Evolutionary conservation across 352 stramenopile genomes (phyloP).

Genomic region (Globisporangium nagaii): DNA sequence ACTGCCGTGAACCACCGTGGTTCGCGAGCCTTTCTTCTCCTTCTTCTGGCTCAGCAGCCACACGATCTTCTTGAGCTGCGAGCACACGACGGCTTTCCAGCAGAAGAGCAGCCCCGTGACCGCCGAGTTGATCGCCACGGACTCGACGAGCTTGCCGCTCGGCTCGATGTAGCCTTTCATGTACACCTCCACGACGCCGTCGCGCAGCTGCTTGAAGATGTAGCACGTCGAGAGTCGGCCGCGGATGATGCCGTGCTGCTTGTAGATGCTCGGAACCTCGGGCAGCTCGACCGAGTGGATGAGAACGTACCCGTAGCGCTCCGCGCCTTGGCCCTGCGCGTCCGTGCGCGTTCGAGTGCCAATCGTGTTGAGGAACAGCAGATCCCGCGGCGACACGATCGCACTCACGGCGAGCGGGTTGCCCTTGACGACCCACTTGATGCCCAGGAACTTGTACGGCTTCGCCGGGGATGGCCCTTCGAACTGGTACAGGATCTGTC

Average conservation of each 20-base stretch:
- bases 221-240: not conserved
- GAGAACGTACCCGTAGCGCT: conserved; percentile 12
- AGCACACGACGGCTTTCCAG: too few relatives aligned
- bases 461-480: conserved; percentile 20
- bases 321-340: not conserved
- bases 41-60: too few relatives aligned
- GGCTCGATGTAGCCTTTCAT: too few relatives aligned
- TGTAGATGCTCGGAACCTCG: not conserved
- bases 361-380: conserved; percentile 36
- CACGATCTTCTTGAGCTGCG: too few relatives aligned
- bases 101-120: too few relatives aligned
- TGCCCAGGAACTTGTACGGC: conserved; percentile 35
- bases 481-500: conserved; percentile 28
- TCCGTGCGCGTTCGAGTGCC: conserved; percentile 14
- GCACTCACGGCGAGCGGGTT: conserved; percentile 18
- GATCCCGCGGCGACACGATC: conserved; percentile 31
- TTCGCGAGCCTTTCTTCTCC: too few relatives aligned
- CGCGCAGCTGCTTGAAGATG: too few relatives aligned
- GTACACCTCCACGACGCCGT: too few relatives aligned
- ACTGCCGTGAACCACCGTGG: too few relatives aligned
- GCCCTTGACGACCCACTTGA: conserved; percentile 52
- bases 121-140: too few relatives aligned
- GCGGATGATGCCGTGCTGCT: conserved; percentile 6
- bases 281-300: conserved; percentile 10
- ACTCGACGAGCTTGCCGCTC: too few relatives aligned